Evolutionary conservation across 2,329 filamentous ascomycete genomes (phyloP).

Genomic region (Aspergillus sp.): DNA sequence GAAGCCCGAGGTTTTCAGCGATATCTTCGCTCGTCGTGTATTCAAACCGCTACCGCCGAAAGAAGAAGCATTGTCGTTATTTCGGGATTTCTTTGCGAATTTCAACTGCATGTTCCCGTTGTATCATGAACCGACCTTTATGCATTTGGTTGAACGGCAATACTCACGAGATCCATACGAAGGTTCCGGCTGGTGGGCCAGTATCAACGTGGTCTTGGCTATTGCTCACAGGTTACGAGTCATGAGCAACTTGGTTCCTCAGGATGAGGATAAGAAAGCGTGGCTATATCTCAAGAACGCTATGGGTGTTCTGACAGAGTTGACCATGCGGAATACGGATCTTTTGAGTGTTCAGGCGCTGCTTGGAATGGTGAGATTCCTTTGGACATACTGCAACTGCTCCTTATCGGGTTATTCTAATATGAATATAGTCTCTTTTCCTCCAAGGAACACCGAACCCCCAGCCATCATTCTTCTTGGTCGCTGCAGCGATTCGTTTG

Average conservation of each 20-base stretch:
- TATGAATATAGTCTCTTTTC: constrained; percentile 60
- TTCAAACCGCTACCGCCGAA: constrained; percentile 80
- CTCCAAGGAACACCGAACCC: constrained; percentile 95
- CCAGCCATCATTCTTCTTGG: constrained; percentile 84
- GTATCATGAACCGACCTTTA: constrained; percentile 96
- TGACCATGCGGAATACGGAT: constrained; percentile 94
- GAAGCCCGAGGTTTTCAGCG: constrained; percentile 95
- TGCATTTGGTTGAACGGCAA: constrained; percentile 91
- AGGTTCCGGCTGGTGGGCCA: constrained; percentile 97
- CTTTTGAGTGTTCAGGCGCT: constrained; percentile 89
- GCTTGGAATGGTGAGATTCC: constrained; percentile 64
- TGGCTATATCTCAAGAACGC: constrained; percentile 97
- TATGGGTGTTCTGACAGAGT: constrained; percentile 82
- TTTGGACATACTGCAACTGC: neutral
- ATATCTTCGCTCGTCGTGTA: constrained; percentile 78
- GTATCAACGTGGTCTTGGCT: constrained; percentile 87
- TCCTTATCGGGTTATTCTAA: constrained; percentile 5
- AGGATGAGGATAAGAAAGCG: constrained; percentile 87
- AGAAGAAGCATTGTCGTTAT: constrained; percentile 75
- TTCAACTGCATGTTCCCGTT: constrained; percentile 99
- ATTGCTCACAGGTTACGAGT: constrained; percentile 87
- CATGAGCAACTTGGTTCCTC: constrained; percentile 87
- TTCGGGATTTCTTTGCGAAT: constrained; percentile 94
- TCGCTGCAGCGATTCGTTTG: constrained; percentile 82
- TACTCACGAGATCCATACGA: constrained; percentile 90